Evolutionary conservation across 306 rosid species (phyloP).

Genomic region (Benincasa hispida): DNA sequence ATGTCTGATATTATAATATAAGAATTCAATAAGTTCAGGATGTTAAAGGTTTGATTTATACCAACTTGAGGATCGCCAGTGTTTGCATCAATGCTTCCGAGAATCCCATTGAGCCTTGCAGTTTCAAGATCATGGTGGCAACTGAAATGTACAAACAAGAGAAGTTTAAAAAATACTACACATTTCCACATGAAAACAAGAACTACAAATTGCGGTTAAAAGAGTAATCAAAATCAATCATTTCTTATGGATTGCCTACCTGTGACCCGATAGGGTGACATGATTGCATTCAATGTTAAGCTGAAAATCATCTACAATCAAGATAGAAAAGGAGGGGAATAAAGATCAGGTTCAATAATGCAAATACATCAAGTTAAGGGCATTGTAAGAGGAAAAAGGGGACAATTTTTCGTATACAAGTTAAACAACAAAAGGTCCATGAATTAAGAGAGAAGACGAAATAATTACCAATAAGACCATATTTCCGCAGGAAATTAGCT

Average conservation of each 20-base stretch:
- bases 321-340: neutral
- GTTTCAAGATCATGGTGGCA: constrained; percentile 97
- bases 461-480: constrained; percentile 55
- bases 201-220: neutral
- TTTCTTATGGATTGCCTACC: constrained; percentile 27
- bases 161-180: neutral
- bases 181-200: neutral
- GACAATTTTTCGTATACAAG: neutral
- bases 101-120: constrained; percentile 75
- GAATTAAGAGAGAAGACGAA: neutral
- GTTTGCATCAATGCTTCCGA: constrained; percentile 90
- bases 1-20: neutral
- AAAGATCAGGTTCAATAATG: neutral
- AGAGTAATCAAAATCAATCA: neutral
- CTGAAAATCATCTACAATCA: constrained; percentile 68
- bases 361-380: neutral
- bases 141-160: constrained; percentile 20
- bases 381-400: neutral
- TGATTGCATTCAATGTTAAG: constrained; percentile 96
- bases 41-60: constrained; percentile 14
- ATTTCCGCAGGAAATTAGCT: constrained; percentile 75
- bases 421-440: neutral
- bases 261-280: constrained; percentile 94
- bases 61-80: constrained; percentile 97
- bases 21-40: neutral